Conservation (phyloP, 495 filamentous ascomycete species). For the Staphylotrichum tortipilum region DNA sequence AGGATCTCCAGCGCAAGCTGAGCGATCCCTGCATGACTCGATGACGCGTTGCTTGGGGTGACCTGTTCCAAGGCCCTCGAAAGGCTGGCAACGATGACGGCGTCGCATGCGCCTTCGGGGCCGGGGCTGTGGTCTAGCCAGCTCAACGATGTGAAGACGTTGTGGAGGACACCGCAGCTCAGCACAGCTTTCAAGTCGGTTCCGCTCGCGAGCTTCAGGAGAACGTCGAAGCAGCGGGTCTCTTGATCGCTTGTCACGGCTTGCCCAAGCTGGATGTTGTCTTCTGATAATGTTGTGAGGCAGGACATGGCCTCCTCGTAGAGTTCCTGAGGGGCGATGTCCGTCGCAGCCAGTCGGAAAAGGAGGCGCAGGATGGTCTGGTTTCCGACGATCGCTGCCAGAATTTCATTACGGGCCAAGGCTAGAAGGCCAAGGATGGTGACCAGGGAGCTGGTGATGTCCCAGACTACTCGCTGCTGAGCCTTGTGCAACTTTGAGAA, state of each 20-base stretch:
- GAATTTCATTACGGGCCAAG: slow-evolving; percentile 46
- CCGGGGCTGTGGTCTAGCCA: slow-evolving; percentile 43
- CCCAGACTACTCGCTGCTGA: slow-evolving; percentile 42
- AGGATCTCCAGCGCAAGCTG: slow-evolving; percentile 47
- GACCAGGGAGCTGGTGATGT: slow-evolving; percentile 39
- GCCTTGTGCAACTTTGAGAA: slow-evolving; percentile 38
- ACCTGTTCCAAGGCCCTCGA: slow-evolving; percentile 28
- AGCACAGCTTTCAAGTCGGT: slow-evolving; percentile 32
- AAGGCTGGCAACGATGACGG: slow-evolving; percentile 37
- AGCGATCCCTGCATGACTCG: slow-evolving; percentile 28
- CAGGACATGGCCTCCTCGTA: slow-evolving; percentile 42
- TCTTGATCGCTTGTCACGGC: slow-evolving; percentile 31
- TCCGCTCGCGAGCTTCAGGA: slow-evolving; percentile 27
- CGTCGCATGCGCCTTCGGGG: slow-evolving; percentile 39
- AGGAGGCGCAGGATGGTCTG: slow-evolving; percentile 41
- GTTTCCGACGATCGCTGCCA: slow-evolving; percentile 40
- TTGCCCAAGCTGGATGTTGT: slow-evolving; percentile 39
- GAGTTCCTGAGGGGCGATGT: slow-evolving; percentile 25
- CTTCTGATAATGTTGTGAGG: slow-evolving; percentile 47
- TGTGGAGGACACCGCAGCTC: slow-evolving; percentile 46
- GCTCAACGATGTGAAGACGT: slow-evolving; percentile 37
- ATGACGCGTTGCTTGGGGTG: slow-evolving; percentile 12
- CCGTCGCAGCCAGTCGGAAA: slow-evolving; percentile 36
- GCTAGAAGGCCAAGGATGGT: slow-evolving; percentile 38
- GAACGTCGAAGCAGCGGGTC: slow-evolving; percentile 29